Conservation (phyloP, 352 stramenopile genomes). For the Globisporangium viniferum region DNA sequence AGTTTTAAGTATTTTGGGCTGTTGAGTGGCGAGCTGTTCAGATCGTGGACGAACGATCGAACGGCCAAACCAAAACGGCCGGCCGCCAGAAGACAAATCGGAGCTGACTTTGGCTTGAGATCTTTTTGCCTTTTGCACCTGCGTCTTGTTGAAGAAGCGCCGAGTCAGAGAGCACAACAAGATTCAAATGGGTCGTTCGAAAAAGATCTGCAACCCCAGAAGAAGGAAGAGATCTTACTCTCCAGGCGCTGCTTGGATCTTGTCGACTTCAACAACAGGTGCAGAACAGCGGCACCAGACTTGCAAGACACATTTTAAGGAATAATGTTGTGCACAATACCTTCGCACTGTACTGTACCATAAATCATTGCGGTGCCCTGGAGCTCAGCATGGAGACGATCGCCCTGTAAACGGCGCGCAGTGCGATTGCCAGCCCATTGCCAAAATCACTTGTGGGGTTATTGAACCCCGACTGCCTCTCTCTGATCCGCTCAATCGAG, state of each 20-base stretch:
- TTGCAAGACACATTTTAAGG: background rate
- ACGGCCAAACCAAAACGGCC: background rate
- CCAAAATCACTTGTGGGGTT: background rate
- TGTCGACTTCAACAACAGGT: background rate
- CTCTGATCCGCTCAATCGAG: background rate
- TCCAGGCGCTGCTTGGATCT: background rate
- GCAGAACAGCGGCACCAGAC: too few species aligned
- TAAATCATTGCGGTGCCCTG: background rate
- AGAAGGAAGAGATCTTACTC: background rate
- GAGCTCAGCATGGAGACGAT: background rate
- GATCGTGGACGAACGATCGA: conserved; percentile 1
- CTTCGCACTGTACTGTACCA: background rate
- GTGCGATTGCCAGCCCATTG: background rate
- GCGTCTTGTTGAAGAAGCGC: background rate
- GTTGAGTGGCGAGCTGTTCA: background rate
- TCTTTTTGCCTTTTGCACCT: background rate
- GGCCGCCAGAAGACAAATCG: background rate
- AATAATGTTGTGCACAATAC: background rate
- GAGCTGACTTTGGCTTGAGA: background rate
- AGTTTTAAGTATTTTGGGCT: background rate
- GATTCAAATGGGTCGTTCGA: background rate
- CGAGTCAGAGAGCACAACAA: background rate
- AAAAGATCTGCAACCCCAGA: background rate
- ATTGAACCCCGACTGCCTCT: background rate
- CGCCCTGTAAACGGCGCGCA: background rate